Percentiles rank a stretch among this genome's conserved stretches.
Evolutionary conservation across 2,329 filamentous ascomycete genomes (phyloP).

Genomic region (Parascedosporium putredinis): DNA sequence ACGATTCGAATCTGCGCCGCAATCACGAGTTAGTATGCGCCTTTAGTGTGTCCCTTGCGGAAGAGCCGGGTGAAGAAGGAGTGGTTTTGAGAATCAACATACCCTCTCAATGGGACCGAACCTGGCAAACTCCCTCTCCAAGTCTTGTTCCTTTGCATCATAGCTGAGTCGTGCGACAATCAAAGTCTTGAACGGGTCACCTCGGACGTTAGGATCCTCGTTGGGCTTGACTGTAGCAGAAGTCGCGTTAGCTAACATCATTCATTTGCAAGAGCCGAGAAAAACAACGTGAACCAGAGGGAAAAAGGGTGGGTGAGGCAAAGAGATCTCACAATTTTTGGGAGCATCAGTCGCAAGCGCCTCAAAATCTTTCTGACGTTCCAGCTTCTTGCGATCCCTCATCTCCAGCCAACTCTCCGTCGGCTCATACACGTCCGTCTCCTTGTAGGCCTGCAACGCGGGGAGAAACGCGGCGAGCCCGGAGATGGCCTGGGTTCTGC

Average conservation of each 20-base stretch:
- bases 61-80: no score
- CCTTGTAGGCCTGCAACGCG: slow-evolving; percentile 65
- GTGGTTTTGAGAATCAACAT: slow-evolving; percentile 21
- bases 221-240: slow-evolving; percentile 58
- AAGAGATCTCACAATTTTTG: slow-evolving; percentile 43
- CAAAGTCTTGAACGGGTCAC: slow-evolving; percentile 89
- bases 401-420: slow-evolving; percentile 90
- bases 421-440: slow-evolving; percentile 64
- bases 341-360: slow-evolving; percentile 53
- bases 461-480: slow-evolving; percentile 68
- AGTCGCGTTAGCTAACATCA: slow-evolving; percentile 14
- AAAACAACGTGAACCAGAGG: not conserved
- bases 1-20: slow-evolving; percentile 69
- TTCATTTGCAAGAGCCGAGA: slow-evolving; percentile 8
- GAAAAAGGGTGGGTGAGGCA: not conserved
- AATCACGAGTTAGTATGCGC: slow-evolving; percentile 13
- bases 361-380: slow-evolving; percentile 63
- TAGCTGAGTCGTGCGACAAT: slow-evolving; percentile 88
- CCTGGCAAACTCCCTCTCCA: slow-evolving; percentile 86
- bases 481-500: slow-evolving; percentile 60
- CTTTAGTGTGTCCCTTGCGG: no score
- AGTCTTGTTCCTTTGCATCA: slow-evolving; percentile 75
- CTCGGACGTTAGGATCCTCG: slow-evolving; percentile 79
- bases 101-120: slow-evolving; percentile 92
- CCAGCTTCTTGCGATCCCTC: slow-evolving; percentile 71